These are phyloP conservation scores for Penstemon newberryi DNA, from an alignment of 257 asterid genomes.

Conservation along the genomic window DNA sequence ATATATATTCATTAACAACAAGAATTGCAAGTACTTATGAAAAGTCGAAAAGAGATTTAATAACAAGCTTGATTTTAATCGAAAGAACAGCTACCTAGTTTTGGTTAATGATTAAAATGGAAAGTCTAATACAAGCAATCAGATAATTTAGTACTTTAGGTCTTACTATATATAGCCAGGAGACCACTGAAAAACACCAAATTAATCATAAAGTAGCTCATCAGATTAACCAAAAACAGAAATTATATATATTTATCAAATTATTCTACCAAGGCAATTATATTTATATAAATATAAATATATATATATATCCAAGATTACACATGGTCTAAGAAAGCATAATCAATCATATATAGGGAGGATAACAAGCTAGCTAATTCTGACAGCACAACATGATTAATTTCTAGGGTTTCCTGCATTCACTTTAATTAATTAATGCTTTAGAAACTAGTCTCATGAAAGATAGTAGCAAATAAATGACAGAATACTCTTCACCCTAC, in stretches of 20 bases:
- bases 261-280: neutral
- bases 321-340: conserved; percentile 12
- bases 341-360: conserved; percentile 11
- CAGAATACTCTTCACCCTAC: neutral
- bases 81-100: neutral
- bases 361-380: neutral
- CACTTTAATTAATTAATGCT: neutral
- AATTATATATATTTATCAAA: neutral
- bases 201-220: neutral
- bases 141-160: neutral
- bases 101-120: neutral
- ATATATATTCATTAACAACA: too few relatives aligned
- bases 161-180: neutral
- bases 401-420: conserved; percentile 18
- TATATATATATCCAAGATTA: conserved; percentile 13
- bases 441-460: too few relatives aligned
- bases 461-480: neutral
- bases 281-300: too few relatives aligned
- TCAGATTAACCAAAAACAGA: neutral
- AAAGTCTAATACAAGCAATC: neutral
- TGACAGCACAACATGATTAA: neutral
- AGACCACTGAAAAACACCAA: neutral
- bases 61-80: neutral
- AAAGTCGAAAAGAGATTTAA: too few relatives aligned
- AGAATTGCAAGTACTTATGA: too few relatives aligned